Evolutionary conservation across 192 early-diverging fungal species (phyloP).

Genomic region (Diversispora epigaea): DNA sequence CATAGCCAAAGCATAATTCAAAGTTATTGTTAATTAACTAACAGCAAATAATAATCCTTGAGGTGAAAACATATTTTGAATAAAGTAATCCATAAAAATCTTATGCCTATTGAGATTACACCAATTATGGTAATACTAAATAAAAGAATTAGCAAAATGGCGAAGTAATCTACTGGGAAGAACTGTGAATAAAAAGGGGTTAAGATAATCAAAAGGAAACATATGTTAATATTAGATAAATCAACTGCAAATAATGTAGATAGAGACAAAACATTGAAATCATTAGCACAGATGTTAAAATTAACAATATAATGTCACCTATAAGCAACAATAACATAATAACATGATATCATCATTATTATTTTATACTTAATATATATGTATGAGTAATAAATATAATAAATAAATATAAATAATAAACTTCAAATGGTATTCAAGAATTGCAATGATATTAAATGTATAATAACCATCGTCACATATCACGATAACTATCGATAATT

Average conservation of each 20-base stretch:
- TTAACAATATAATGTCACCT: not conserved
- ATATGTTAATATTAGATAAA: not conserved
- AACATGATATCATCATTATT: not conserved
- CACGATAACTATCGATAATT: too few relatives aligned
- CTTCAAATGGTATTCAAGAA: too few relatives aligned
- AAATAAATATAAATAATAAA: not conserved
- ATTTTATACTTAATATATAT: too few relatives aligned
- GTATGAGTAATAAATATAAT: not conserved
- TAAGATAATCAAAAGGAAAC: too few relatives aligned
- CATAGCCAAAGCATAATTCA: constrained; percentile 56
- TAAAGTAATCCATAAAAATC: constrained; percentile 56
- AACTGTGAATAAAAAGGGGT: constrained; percentile 28
- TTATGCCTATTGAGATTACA: constrained; percentile 54
- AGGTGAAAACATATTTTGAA: constrained; percentile 51
- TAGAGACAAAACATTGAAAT: not conserved
- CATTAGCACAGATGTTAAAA: not conserved
- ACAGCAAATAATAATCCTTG: constrained; percentile 58
- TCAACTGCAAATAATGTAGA: not conserved
- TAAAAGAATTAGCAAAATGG: constrained; percentile 55
- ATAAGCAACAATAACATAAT: not conserved
- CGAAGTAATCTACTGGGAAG: constrained; percentile 57
- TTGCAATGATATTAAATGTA: too few relatives aligned
- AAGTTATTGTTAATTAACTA: constrained; percentile 50
- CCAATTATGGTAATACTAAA: constrained; percentile 55
- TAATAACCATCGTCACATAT: too few relatives aligned